Base-by-base conservation (phyloP, 2,329 filamentous ascomycete species). In the Penicillium sp. region DNA sequence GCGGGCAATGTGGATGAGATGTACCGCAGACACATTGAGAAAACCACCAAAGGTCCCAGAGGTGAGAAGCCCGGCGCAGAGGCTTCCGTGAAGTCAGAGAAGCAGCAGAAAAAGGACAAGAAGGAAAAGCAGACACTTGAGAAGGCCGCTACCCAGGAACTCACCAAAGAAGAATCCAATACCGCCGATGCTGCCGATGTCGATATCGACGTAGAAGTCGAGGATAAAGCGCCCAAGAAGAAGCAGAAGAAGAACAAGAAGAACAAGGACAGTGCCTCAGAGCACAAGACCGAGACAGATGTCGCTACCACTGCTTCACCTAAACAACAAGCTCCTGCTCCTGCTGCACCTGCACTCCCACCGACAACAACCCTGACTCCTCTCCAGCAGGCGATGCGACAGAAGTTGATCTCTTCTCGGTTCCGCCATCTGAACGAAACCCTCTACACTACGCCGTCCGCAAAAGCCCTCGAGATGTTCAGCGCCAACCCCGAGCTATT, bases 361-460 rank as follows among this genome's bases (percentile, higher is more conserved):
- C 65, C 76, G 34, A 73, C 75, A 14, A 70, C 78, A 18, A 90
- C 89, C 64, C 84, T 99, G 67, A 99, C 94, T 0, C 91, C 94
- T 3, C 85, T 99, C 53, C 94, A 99, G 79, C 85, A 88, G 51
- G 86, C 90, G 3, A 99, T 99, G 94, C 87, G 90, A 58, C 88
- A 91, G 69, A 99, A 99, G 79, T 86, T 99, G 59, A 82, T 96
- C 59, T 95, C 92, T 9, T 92, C 94, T 1, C 91, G 94, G 55
- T 99, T 99, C 83, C 91, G 94, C 60, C 91, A 97, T 74, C 85
- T 99, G 58, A 99, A 99, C 74, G 89, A 99, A 78, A 93, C 91
- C 0, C 86, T 99, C 13, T 99, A 99, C 78, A 97, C 93, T 4
- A 90, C 87, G 7, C 90, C 92, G 1, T 99, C 94, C 0, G 79